phyloP scores from a whole-genome alignment of 1,284 basidiomycete species.

The Ceratobasidium papillatum region DNA sequence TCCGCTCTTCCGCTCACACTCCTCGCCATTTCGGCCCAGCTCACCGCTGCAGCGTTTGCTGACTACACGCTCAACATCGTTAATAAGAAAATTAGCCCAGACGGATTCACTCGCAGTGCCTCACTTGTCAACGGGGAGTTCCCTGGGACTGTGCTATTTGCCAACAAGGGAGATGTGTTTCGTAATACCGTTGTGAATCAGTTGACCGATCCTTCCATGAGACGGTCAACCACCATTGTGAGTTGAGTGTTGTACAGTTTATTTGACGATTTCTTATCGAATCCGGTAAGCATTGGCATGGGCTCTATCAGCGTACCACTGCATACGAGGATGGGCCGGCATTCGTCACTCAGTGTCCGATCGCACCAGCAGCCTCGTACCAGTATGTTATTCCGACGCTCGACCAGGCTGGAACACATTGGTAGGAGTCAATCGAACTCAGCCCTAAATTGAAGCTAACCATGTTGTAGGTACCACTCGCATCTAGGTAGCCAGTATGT shows the following conservation, averaged over 20 bases:
- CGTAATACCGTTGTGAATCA: slow-evolving; percentile 52
- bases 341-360: slow-evolving; percentile 62
- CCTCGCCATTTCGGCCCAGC: slow-evolving; percentile 2
- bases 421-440: slow-evolving; percentile 50
- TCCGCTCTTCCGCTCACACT: slow-evolving; percentile 5
- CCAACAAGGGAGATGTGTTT: slow-evolving; percentile 52
- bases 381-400: slow-evolving; percentile 56
- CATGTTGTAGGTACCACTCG: slow-evolving; percentile 43
- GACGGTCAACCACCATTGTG: slow-evolving; percentile 54
- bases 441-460: not conserved
- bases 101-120: slow-evolving; percentile 55
- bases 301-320: slow-evolving; percentile 49
- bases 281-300: slow-evolving; percentile 51
- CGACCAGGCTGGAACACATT: slow-evolving; percentile 56
- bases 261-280: slow-evolving; percentile 44
- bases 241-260: slow-evolving; percentile 53
- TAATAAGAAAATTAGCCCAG: slow-evolving; percentile 54
- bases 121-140: slow-evolving; percentile 49
- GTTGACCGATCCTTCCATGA: slow-evolving; percentile 52
- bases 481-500: slow-evolving; percentile 41
- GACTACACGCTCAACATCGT: slow-evolving; percentile 49
- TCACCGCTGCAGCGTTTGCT: slow-evolving; percentile 16
- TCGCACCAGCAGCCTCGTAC: slow-evolving; percentile 58
- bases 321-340: slow-evolving; percentile 45
- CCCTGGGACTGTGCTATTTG: slow-evolving; percentile 50